Evolutionary conservation across 768 basidiomycete species (phyloP).

Genomic region (Rhodocollybia butyracea): DNA sequence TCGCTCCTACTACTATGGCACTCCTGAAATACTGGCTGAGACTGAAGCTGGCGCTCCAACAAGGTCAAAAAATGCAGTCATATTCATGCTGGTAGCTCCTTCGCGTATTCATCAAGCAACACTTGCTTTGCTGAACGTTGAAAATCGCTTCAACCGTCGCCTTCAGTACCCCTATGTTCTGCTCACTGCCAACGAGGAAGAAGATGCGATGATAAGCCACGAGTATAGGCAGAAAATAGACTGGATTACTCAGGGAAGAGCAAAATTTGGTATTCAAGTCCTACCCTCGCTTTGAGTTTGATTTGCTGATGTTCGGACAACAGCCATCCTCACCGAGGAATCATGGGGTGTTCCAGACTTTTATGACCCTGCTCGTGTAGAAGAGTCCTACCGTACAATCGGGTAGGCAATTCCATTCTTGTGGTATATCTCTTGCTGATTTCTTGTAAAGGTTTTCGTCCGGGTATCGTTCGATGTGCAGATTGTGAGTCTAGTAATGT

Average conservation of each 20-base stretch:
- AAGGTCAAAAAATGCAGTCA: conserved; percentile 17
- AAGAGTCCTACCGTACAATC: conserved; percentile 20
- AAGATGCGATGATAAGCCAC: conserved; percentile 17
- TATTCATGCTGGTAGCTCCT: conserved; percentile 25
- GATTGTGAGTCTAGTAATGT: conserved; percentile 19
- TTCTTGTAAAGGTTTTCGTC: conserved; percentile 17
- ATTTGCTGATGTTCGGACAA: not conserved
- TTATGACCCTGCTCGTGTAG: conserved; percentile 18
- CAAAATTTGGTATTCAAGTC: conserved; percentile 20
- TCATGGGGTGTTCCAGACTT: conserved; percentile 22
- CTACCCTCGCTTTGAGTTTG: not conserved
- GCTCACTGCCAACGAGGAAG: conserved; percentile 23
- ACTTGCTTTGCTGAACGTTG: conserved; percentile 24
- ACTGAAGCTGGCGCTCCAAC: not conserved
- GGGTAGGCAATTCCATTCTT: conserved; percentile 12
- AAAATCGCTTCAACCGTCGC: conserved; percentile 27
- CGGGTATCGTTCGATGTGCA: conserved; percentile 28
- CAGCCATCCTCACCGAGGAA: conserved; percentile 19
- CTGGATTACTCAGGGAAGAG: conserved; percentile 25
- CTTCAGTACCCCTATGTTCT: conserved; percentile 27
- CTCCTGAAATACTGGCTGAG: too few relatives aligned
- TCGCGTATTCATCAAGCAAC: conserved; percentile 23
- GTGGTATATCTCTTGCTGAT: not conserved
- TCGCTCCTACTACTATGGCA: not conserved
- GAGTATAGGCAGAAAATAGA: conserved; percentile 20